Conservation (phyloP, 129 eudicot genomes). For the sunflower (Helianthus annuus) region DNA sequence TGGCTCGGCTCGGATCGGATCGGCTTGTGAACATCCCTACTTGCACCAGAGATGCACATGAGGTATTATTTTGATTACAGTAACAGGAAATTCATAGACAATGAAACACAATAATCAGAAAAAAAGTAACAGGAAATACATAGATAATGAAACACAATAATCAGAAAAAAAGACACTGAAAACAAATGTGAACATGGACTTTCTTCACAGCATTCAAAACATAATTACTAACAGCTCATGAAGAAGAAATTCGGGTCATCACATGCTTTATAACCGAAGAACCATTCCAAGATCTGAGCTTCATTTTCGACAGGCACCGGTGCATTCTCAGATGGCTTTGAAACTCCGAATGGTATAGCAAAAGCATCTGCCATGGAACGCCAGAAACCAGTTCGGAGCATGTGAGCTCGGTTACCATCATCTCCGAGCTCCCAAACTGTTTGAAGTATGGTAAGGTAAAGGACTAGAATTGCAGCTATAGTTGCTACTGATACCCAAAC, state of each 20-base stretch:
- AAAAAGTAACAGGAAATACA: too few relatives aligned
- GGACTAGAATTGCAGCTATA: slow-evolving; percentile 22
- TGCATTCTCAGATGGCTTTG: not conserved
- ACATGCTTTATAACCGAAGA: not conserved
- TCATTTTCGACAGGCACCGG: not conserved
- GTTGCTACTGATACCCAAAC: slow-evolving; percentile 39
- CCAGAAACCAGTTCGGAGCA: slow-evolving; percentile 19
- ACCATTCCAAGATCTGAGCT: not conserved
- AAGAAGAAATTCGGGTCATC: not conserved
- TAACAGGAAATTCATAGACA: too few relatives aligned
- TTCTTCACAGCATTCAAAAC: too few relatives aligned
- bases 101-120: too few relatives aligned
- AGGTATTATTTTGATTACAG: too few relatives aligned
- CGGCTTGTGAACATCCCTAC: too few relatives aligned
- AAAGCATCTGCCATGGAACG: slow-evolving; percentile 14
- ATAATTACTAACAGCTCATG: too few relatives aligned
- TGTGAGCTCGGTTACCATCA: not conserved
- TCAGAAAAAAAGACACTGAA: too few relatives aligned
- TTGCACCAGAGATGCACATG: too few relatives aligned
- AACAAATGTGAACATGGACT: too few relatives aligned
- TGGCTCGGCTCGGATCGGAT: too few relatives aligned
- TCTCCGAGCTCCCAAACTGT: slow-evolving; percentile 23
- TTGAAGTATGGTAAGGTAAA: slow-evolving; percentile 41
- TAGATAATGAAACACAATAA: too few relatives aligned
- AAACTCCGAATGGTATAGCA: not conserved